phyloP scores from a whole-genome alignment of 495 filamentous ascomycete species.

The Talaromyces wortmannii region DNA sequence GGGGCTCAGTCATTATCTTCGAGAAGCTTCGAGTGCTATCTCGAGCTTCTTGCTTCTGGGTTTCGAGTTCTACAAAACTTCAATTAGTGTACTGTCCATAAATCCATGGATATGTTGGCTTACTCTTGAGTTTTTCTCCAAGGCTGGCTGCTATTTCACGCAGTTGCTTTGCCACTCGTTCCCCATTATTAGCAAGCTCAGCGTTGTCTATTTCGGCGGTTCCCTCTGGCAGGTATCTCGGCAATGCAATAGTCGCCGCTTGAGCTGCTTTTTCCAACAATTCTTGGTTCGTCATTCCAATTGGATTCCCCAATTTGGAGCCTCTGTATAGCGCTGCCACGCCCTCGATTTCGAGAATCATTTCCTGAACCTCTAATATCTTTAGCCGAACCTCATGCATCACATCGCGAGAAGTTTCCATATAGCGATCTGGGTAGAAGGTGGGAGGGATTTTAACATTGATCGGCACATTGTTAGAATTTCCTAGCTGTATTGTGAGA shows the following conservation, averaged over 20 bases:
- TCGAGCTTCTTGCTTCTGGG: constrained; percentile 39
- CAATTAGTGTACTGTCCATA: background rate
- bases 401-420: constrained; percentile 48
- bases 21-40: constrained; percentile 40
- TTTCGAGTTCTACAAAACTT: constrained; percentile 38
- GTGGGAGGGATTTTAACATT: constrained; percentile 61
- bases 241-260: constrained; percentile 15
- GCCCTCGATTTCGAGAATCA: constrained; percentile 33
- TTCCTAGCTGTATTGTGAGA: constrained; percentile 52
- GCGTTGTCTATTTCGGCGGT: constrained; percentile 11
- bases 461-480: constrained; percentile 37
- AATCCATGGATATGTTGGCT: background rate
- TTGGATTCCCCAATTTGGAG: constrained; percentile 12
- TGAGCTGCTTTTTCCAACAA: constrained; percentile 29
- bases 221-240: constrained; percentile 14
- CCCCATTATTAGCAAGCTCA: constrained; percentile 7
- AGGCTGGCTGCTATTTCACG: constrained; percentile 32
- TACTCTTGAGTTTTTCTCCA: constrained; percentile 45
- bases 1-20: constrained; percentile 47
- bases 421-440: constrained; percentile 76
- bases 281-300: constrained; percentile 23
- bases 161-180: constrained; percentile 29
- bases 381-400: constrained; percentile 41
- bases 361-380: constrained; percentile 27
- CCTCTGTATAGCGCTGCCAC: constrained; percentile 24